Conservation (phyloP, 148 eudicot species). For the Pouteria glomerata region DNA sequence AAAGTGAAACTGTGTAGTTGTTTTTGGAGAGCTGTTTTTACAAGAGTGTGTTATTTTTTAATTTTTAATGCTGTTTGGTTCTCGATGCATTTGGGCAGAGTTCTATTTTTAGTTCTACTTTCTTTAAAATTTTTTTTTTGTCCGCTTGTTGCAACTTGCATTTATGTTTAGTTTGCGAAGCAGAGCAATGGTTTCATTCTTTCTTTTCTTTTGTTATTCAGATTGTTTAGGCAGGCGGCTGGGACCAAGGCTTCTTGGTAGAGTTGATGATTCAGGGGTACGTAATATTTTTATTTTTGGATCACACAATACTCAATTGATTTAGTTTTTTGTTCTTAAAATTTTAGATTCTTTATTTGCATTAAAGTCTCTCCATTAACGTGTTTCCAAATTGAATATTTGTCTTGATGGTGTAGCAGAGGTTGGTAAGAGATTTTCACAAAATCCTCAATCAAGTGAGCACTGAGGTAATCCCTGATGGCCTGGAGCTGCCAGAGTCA, state of each 20-base stretch:
- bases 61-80: not conserved
- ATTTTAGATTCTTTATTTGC: conserved; percentile 4
- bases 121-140: not conserved
- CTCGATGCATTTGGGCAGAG: not conserved
- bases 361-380: not conserved
- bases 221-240: conserved; percentile 94
- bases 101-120: not conserved
- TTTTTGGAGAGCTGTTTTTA: not conserved
- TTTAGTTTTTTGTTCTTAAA: not conserved
- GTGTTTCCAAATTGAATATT: conserved; percentile 3
- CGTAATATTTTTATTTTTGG: conserved; percentile 6
- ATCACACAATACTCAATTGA: not conserved
- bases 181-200: not conserved
- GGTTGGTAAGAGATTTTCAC: conserved; percentile 76
- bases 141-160: not conserved
- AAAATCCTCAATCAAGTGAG: conserved; percentile 81
- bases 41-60: not conserved
- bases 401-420: conserved; percentile 41
- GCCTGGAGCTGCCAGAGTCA: conserved; percentile 76
- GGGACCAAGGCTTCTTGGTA: conserved; percentile 81
- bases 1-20: too few species aligned
- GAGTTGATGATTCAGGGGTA: conserved; percentile 83
- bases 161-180: not conserved
- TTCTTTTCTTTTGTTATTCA: conserved; percentile 23
- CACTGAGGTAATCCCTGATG: conserved; percentile 55